A percentile compares a stretch with the other conserved stretches of the same genome.
Evolutionary conservation across 2,329 filamentous ascomycete genomes (phyloP).

Genomic region (Phaeosphaeria sp.): DNA sequence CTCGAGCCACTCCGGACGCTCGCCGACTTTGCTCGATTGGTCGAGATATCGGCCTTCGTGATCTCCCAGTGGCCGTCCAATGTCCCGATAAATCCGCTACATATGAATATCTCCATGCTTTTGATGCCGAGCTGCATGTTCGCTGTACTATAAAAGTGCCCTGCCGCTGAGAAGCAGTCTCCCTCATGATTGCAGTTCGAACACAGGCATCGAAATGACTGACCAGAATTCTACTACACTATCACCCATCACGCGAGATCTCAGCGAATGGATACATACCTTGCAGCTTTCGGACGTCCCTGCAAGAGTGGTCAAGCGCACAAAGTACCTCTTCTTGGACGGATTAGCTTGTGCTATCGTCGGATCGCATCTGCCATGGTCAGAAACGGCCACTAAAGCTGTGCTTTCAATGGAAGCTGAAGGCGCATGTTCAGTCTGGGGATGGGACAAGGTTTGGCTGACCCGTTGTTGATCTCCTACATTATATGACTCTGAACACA

Average conservation of each 20-base stretch:
- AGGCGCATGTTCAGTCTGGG: neutral
- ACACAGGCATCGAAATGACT: neutral
- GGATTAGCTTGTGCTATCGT: neutral
- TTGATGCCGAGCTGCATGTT: neutral
- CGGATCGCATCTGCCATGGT: neutral
- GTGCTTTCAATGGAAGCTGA: neutral
- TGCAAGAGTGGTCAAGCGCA: neutral
- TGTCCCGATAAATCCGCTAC: neutral
- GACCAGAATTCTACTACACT: neutral
- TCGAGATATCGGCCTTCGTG: neutral
- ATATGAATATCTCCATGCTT: neutral
- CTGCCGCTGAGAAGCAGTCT: neutral
- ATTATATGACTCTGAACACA: neutral
- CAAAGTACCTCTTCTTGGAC: neutral
- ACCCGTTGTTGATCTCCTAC: neutral
- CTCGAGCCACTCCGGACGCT: neutral
- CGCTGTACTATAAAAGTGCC: neutral
- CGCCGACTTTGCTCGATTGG: neutral
- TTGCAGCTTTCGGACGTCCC: neutral
- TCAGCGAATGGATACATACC: neutral
- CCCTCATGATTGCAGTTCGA: too few relatives aligned
- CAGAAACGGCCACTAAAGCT: neutral
- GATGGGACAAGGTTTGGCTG: neutral
- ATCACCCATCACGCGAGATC: neutral
- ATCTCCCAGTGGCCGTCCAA: neutral